These are phyloP conservation scores for Candida sithepensis DNA, from an alignment of 805 yeast genomes.

Conservation along the genomic window DNA sequence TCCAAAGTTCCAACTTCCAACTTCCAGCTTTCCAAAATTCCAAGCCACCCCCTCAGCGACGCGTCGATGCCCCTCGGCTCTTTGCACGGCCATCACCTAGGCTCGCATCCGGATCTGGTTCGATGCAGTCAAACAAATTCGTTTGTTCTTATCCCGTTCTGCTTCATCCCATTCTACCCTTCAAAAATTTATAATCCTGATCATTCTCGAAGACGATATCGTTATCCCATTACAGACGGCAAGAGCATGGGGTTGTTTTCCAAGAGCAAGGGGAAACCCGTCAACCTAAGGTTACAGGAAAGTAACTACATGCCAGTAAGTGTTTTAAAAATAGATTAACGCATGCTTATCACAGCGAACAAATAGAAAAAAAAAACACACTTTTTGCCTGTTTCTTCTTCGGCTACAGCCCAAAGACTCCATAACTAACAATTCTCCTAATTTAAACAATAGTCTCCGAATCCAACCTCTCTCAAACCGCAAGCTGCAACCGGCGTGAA, in stretches of 20 bases:
- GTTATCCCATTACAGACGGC: too few species aligned
- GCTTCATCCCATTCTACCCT: neutral
- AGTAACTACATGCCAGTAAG: constrained; percentile 21
- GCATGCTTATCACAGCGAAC: too few species aligned
- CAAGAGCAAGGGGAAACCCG: constrained; percentile 16
- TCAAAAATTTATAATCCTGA: too few species aligned
- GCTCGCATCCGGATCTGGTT: neutral
- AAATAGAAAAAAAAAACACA: too few species aligned
- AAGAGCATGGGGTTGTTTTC: constrained; percentile 22
- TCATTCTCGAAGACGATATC: too few species aligned
- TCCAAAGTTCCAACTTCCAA: neutral
- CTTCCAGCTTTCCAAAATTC: neutral
- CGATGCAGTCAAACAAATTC: neutral
- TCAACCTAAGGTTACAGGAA: constrained; percentile 17
- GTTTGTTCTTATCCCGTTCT: neutral
- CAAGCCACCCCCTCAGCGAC: too few species aligned
- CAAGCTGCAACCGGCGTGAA: constrained; percentile 17
- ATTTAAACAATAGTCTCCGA: constrained; percentile 12
- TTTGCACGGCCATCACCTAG: too few species aligned
- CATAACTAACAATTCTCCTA: neutral
- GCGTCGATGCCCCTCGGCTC: neutral
- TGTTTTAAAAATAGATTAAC: neutral
- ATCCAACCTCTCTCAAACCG: constrained; percentile 18
- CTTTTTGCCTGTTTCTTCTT: too few species aligned
- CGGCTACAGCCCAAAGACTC: neutral